A percentile compares a stretch with the other conserved stretches of the same genome.
phyloP scores from a whole-genome alignment of 192 early-diverging fungal species.

The Entomortierella parvispora region DNA sequence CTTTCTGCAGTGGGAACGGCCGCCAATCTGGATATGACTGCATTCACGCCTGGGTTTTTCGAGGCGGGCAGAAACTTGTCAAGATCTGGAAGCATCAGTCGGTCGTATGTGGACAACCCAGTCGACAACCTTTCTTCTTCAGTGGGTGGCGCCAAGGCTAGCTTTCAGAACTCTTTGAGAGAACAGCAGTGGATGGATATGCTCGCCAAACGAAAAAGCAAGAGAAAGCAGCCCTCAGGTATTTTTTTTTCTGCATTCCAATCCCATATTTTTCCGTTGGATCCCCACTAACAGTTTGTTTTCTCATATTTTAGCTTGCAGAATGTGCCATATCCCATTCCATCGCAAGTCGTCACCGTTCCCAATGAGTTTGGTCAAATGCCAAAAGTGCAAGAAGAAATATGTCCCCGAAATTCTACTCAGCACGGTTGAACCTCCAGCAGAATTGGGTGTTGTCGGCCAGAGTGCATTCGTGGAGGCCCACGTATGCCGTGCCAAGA shows the following conservation, averaged over 20 bases:
- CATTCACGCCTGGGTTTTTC: conserved; percentile 50
- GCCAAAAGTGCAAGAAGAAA: conserved; percentile 74
- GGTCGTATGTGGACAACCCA: conserved; percentile 41
- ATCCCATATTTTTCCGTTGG: no score
- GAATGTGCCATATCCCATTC: conserved; percentile 76
- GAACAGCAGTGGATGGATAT: conserved; percentile 50
- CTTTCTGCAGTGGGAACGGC: conserved; percentile 83
- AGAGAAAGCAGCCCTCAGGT: conserved; percentile 45
- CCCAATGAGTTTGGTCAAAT: conserved; percentile 75
- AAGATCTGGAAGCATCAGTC: conserved; percentile 42
- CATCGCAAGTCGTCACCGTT: conserved; percentile 70
- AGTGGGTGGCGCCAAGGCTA: conserved; percentile 23
- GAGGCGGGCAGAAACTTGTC: conserved; percentile 32
- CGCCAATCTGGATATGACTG: conserved; percentile 68
- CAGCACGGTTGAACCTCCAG: conserved; percentile 77
- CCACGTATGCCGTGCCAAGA: conserved; percentile 66
- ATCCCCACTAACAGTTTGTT: no score
- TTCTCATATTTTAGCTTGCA: conserved; percentile 37
- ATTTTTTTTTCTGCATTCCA: conserved; percentile 3
- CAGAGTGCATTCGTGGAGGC: conserved; percentile 79
- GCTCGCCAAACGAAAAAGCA: conserved; percentile 50
- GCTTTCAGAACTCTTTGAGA: conserved; percentile 42
- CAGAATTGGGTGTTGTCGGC: conserved; percentile 74
- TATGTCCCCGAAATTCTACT: conserved; percentile 82
- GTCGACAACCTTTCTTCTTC: conserved; percentile 23